These are phyloP conservation scores for Sugiyamaella grinbergsii DNA, from an alignment of 1,139 yeast genomes.

Conservation along the genomic window DNA sequence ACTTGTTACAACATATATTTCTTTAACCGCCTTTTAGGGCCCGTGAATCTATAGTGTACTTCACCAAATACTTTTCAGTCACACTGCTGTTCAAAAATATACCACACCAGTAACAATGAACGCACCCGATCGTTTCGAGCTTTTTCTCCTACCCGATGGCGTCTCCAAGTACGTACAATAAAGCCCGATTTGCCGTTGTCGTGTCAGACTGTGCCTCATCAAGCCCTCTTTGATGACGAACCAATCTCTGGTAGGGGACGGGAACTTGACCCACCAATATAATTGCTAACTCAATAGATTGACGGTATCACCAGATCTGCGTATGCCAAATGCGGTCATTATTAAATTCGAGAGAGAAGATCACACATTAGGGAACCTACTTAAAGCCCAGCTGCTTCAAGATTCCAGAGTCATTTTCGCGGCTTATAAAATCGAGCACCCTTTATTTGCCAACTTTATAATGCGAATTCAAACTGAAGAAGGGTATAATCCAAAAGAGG, in stretches of 20 bases:
- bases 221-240: too few species aligned
- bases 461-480: conserved; percentile 95
- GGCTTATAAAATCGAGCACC: conserved; percentile 97
- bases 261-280: background rate
- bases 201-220: background rate
- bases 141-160: conserved; percentile 96
- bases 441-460: conserved; percentile 90
- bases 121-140: conserved; percentile 98
- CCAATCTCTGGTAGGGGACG: too few species aligned
- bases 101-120: conserved; percentile 56
- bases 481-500: conserved; percentile 88
- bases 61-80: background rate
- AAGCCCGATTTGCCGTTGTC: background rate
- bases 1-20: background rate
- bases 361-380: conserved; percentile 89
- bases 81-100: background rate
- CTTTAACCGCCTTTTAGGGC: background rate
- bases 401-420: conserved; percentile 90
- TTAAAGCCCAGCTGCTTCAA: conserved; percentile 80
- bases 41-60: background rate
- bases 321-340: conserved; percentile 93
- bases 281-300: conserved; percentile 46
- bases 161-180: conserved; percentile 54
- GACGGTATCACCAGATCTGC: conserved; percentile 87
- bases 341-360: conserved; percentile 95